Evolutionary conservation across 2,329 filamentous ascomycete species (phyloP), one percentile per base, ranked within the genome.

Genomic region (Colletotrichum neosansevieriae): DNA sequence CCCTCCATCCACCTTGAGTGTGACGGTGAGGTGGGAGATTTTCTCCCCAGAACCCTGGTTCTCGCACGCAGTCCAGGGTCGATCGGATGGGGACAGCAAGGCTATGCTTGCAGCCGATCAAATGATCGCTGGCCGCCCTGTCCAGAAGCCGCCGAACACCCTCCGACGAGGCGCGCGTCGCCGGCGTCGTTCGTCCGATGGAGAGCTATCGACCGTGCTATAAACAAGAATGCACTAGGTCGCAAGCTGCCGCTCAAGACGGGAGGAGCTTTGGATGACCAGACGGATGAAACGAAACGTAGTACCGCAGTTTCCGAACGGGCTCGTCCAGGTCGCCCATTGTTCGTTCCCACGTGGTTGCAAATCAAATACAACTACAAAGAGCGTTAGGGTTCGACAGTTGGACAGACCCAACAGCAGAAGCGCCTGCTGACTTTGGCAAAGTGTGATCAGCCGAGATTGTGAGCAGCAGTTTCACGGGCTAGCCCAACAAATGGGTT

Each of bases 51-150:
- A 17, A 50, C 62, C 66, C 66, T 69, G 45, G 63, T 19, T 53
- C 19, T 56, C 44, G 19, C 62, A 57, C 44, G 24, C 62, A 57
- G 51, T 51, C 57, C 54, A 36, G 21, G 42, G 44, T 21, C 36
- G 57, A 44, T 51, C 62, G 50, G 34, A 44, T 34, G 36, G 40
- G 13, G 51, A 34, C 50, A 21, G 15, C 57, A 67, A 58, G 63
- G 66, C 38, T 34, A 69, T 69, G 57, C 67, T 69, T 67, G 67
- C 50, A n/a, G 67, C 58, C 63, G 67, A 62, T 69, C 67, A 61
- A 15, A 50, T 69, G 44, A 54, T 53, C 61, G 62, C 62, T 67
- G 62, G 17, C 34, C 49, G 47, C 6, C 58, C 24, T 40, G 49
- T 17, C 15, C 9, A 50, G 51, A 50, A 38, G 17, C 40, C 32